Conservation (phyloP, 2,329 filamentous ascomycete species). For the Alternaria dauci region DNA sequence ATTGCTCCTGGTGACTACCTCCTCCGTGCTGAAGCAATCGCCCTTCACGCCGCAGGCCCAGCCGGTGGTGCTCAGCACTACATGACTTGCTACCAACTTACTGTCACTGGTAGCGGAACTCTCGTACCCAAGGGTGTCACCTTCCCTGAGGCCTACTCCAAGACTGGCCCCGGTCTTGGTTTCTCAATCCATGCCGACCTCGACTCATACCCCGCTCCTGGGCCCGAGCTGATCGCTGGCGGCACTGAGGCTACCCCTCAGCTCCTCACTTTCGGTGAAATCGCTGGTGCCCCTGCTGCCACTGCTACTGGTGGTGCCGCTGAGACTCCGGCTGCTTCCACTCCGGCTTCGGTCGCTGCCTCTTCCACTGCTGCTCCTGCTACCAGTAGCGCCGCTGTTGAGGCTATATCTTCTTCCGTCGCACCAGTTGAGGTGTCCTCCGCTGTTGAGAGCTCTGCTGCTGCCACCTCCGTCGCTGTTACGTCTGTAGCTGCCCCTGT, state of each 20-base stretch:
- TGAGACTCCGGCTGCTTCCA: constrained; percentile 26
- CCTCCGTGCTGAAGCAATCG: constrained; percentile 57
- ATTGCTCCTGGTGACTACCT: constrained; percentile 56
- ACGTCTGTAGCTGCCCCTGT: constrained; percentile 13
- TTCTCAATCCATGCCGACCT: constrained; percentile 54
- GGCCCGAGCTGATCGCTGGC: constrained; percentile 48
- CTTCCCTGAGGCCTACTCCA: constrained; percentile 56
- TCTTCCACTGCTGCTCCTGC: constrained; percentile 12
- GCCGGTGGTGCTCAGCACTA: constrained; percentile 57
- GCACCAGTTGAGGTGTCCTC: constrained; percentile 19
- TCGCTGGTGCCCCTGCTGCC: constrained; percentile 31
- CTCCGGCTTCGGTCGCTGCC: constrained; percentile 18
- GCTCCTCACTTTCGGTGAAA: constrained; percentile 37
- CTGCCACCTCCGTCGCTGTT: constrained; percentile 11
- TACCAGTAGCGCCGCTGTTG: constrained; percentile 12
- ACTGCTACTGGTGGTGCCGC: constrained; percentile 25
- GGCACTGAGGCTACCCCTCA: constrained; percentile 35
- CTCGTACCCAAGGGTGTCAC: constrained; percentile 55
- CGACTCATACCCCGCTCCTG: constrained; percentile 53
- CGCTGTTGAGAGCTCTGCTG: constrained; percentile 4
- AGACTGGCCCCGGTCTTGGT: constrained; percentile 53
- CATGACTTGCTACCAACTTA: constrained; percentile 56
- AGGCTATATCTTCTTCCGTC: constrained; percentile 14
- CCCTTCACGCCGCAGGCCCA: constrained; percentile 53
- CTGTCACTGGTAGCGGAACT: constrained; percentile 47